Conservation (phyloP, 495 filamentous ascomycete genomes). For the Trichoderma orchidacearum region DNA sequence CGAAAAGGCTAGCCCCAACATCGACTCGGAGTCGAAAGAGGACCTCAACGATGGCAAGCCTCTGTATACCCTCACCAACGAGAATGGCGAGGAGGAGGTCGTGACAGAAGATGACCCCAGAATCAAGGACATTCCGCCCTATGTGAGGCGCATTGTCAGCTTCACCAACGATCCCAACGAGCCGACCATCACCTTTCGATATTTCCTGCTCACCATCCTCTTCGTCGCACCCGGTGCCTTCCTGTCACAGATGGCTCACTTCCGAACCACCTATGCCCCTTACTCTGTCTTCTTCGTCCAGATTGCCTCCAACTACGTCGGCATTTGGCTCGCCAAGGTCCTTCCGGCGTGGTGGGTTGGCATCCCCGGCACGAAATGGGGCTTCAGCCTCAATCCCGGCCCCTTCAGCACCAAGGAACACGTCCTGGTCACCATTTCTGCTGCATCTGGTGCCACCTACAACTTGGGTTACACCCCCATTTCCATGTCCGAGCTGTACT, state of each 20-base stretch:
- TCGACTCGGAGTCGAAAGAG: not conserved
- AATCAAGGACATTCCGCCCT: slow-evolving; percentile 29
- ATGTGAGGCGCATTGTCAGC: slow-evolving; percentile 38
- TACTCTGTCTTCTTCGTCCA: slow-evolving; percentile 47
- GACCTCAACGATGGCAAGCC: not conserved
- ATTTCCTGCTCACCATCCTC: slow-evolving; percentile 36
- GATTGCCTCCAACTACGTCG: slow-evolving; percentile 40
- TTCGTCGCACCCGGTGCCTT: slow-evolving; percentile 41
- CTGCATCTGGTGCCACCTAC: slow-evolving; percentile 38
- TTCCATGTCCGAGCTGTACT: slow-evolving; percentile 39
- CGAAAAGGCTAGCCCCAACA: not conserved
- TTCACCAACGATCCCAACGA: slow-evolving; percentile 37
- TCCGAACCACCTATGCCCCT: slow-evolving; percentile 37
- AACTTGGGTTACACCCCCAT: slow-evolving; percentile 37
- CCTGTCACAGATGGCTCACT: slow-evolving; percentile 38
- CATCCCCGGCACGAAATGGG: slow-evolving; percentile 31
- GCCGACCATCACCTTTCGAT: slow-evolving; percentile 42
- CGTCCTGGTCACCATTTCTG: slow-evolving; percentile 39
- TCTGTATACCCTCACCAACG: not conserved
- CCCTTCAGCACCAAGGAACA: slow-evolving; percentile 46
- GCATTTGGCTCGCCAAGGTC: slow-evolving; percentile 35
- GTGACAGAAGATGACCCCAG: slow-evolving; percentile 29
- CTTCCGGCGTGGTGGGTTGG: slow-evolving; percentile 32
- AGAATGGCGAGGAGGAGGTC: slow-evolving; percentile 8
- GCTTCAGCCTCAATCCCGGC: slow-evolving; percentile 40